Percentiles rank a stretch among this genome's conserved stretches.
Conservation (phyloP, 192 early-diverging fungal genomes). For the Rhizophlyctis rosea region DNA sequence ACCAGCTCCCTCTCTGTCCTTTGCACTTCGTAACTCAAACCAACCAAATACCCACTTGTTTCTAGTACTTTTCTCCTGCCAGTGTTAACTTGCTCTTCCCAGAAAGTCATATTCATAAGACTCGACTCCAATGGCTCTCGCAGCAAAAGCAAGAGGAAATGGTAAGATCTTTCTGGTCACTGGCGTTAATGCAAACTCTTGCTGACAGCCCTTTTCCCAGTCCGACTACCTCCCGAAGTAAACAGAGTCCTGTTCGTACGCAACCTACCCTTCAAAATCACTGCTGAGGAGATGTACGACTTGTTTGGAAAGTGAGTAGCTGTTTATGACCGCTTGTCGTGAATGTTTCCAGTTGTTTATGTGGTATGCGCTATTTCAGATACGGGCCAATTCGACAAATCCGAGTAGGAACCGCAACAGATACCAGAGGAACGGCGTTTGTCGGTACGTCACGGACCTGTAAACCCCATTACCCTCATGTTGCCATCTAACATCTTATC, state of each 20-base stretch:
- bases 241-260: conserved; percentile 92
- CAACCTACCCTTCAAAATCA: conserved; percentile 96
- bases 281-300: conserved; percentile 95
- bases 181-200: background rate
- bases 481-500: background rate
- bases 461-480: background rate
- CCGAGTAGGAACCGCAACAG: conserved; percentile 74
- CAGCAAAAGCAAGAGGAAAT: conserved; percentile 20
- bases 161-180: conserved; percentile 5
- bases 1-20: too few relatives aligned
- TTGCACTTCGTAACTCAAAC: too few relatives aligned
- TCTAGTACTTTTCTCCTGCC: too few relatives aligned
- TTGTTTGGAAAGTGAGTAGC: conserved; percentile 78
- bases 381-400: conserved; percentile 96
- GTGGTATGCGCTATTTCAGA: conserved; percentile 22
- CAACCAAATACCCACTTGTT: too few relatives aligned
- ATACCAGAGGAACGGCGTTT: conserved; percentile 93
- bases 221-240: conserved; percentile 86
- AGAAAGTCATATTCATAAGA: too few relatives aligned
- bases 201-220: conserved; percentile 16
- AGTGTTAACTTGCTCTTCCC: too few relatives aligned
- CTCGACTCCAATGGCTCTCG: conserved; percentile 30
- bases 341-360: background rate
- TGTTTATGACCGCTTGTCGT: background rate
- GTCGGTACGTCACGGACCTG: conserved; percentile 50